phyloP scores from a whole-genome alignment of 306 rosid genomes.

The Fragaria nilgerrensis region DNA sequence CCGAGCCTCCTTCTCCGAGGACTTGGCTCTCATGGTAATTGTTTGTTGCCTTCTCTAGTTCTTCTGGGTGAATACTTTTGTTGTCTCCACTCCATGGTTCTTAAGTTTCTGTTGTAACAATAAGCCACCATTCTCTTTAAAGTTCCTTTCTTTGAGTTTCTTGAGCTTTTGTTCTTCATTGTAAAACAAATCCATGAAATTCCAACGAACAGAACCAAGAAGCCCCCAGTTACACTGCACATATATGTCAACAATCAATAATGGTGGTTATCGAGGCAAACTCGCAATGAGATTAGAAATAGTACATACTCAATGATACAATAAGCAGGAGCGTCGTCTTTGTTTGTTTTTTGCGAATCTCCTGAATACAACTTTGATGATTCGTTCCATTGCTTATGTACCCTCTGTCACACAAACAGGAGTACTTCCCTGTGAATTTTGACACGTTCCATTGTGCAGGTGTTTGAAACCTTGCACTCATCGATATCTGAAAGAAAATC shows the following conservation, averaged over 20 bases:
- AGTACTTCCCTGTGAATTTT: not conserved
- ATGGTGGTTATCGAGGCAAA: too few relatives aligned
- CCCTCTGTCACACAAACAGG: not conserved
- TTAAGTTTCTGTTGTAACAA: not conserved
- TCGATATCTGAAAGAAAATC: slow-evolving; percentile 26
- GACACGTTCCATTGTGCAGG: not conserved
- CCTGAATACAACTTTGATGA: not conserved
- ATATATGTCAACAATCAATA: too few relatives aligned
- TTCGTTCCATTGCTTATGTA: not conserved
- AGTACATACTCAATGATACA: not conserved
- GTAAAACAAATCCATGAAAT: not conserved
- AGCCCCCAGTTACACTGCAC: not conserved
- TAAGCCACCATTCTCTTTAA: not conserved
- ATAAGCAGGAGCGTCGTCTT: not conserved
- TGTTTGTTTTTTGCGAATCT: not conserved
- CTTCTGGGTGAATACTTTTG: not conserved
- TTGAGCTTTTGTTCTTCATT: not conserved
- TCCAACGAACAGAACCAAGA: not conserved
- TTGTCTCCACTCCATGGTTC: not conserved
- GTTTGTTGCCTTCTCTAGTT: slow-evolving; percentile 9
- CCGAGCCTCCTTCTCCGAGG: not conserved
- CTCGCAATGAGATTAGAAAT: too few relatives aligned
- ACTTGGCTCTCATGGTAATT: not conserved
- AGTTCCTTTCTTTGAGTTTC: not conserved
- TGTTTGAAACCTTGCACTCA: slow-evolving; percentile 30